These are phyloP conservation scores for Leishmania arabica DNA, from an alignment of 208 protist species.

Conservation along the genomic window DNA sequence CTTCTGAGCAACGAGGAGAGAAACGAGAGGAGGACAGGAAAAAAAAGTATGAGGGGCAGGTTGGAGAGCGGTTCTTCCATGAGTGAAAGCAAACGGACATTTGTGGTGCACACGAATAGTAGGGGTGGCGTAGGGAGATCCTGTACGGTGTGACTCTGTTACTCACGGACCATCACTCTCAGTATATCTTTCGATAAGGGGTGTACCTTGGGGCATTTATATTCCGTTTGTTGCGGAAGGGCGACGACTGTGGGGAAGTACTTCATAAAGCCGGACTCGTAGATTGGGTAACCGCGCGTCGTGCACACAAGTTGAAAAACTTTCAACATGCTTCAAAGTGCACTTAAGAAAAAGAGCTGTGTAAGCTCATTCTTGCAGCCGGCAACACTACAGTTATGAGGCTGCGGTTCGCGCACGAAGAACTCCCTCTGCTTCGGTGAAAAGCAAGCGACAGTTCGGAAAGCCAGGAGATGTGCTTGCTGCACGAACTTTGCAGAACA, in stretches of 20 bases:
- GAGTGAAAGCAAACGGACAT: too few relatives aligned
- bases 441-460: background rate
- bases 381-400: background rate
- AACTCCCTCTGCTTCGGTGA: background rate
- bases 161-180: background rate
- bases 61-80: background rate
- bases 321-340: background rate
- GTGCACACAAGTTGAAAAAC: background rate
- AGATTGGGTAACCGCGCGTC: background rate
- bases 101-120: background rate
- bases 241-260: background rate
- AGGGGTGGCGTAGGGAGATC: too few relatives aligned
- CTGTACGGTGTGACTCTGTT: background rate
- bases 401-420: background rate
- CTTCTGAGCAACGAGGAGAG: background rate
- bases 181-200: too few relatives aligned
- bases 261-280: background rate
- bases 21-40: background rate
- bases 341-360: background rate
- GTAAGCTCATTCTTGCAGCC: background rate
- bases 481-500: background rate
- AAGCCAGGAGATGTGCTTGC: background rate
- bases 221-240: background rate
- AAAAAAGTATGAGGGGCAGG: background rate
- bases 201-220: background rate